phyloP scores from a whole-genome alignment of 2,329 filamentous ascomycete genomes.

The Colletotrichum brevisporum region DNA sequence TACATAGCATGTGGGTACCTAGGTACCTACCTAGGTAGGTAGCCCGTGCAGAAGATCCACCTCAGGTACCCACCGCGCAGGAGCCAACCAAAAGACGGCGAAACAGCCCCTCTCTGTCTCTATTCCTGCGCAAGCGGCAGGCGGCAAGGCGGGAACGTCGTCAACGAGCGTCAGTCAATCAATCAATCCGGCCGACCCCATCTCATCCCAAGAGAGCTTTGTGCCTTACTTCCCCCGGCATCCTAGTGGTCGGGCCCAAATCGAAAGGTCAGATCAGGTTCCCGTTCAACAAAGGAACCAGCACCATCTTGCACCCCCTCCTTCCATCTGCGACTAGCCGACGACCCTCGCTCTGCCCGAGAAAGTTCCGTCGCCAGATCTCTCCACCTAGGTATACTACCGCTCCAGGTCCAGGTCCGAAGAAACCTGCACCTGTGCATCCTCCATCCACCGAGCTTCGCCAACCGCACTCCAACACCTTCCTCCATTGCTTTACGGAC shows the following conservation, averaged over 20 bases:
- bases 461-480: not conserved
- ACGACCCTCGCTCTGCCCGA: not conserved
- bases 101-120: slow-evolving; percentile 35
- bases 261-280: slow-evolving; percentile 24
- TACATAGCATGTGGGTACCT: not conserved
- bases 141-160: slow-evolving; percentile 40
- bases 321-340: slow-evolving; percentile 26
- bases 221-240: slow-evolving; percentile 16
- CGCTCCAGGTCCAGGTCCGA: not conserved
- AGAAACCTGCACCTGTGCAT: slow-evolving; percentile 27
- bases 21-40: too few species aligned
- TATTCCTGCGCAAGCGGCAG: slow-evolving; percentile 37
- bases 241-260: slow-evolving; percentile 28
- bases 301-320: slow-evolving; percentile 9
- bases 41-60: slow-evolving; percentile 20
- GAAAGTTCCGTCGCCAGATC: slow-evolving; percentile 18
- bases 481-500: slow-evolving; percentile 1
- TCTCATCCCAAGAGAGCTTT: slow-evolving; percentile 6
- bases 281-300: slow-evolving; percentile 24
- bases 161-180: slow-evolving; percentile 36
- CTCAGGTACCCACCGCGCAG: slow-evolving; percentile 10
- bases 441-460: slow-evolving; percentile 5
- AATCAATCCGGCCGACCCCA: slow-evolving; percentile 30
- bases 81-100: slow-evolving; percentile 30
- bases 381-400: not conserved